A percentile compares a stretch with the other conserved stretches of the same genome.
Conservation (phyloP, 1,284 basidiomycete species). For the Ceratobasidium sp. region DNA sequence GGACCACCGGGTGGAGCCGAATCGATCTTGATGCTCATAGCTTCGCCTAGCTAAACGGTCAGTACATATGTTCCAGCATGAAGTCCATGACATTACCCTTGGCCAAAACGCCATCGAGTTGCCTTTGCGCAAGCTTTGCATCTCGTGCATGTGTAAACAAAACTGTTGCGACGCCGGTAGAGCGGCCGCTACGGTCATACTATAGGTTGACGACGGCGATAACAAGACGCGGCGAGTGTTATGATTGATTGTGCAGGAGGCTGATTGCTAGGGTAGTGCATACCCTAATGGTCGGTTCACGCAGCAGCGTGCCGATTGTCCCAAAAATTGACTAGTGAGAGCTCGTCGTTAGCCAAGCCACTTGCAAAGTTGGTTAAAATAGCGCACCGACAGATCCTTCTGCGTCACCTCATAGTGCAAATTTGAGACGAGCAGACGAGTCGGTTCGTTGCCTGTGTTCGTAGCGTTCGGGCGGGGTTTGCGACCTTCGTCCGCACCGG, state of each 20-base stretch:
- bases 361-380: slow-evolving; percentile 14
- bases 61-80: slow-evolving; percentile 7
- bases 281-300: slow-evolving; percentile 96
- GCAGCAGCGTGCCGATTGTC: slow-evolving; percentile 90
- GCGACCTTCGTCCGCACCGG: slow-evolving; percentile 55
- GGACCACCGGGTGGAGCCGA: slow-evolving; percentile 18
- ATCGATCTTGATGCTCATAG: slow-evolving; percentile 45
- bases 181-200: slow-evolving; percentile 97
- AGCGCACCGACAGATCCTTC: slow-evolving; percentile 86
- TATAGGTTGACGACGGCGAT: slow-evolving; percentile 63
- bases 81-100: slow-evolving; percentile 72
- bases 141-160: slow-evolving; percentile 84
- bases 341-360: slow-evolving; percentile 45
- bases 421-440: slow-evolving; percentile 85
- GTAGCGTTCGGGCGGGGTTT: slow-evolving; percentile 54
- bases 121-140: slow-evolving; percentile 86
- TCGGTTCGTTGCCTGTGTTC: slow-evolving; percentile 56
- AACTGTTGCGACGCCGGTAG: slow-evolving; percentile 85
- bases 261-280: slow-evolving; percentile 57
- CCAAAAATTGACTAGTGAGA: slow-evolving; percentile 84
- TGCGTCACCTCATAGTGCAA: slow-evolving; percentile 94
- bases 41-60: slow-evolving; percentile 37
- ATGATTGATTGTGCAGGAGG: slow-evolving; percentile 47
- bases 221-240: slow-evolving; percentile 41
- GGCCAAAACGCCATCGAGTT: slow-evolving; percentile 89